Conservation (phyloP, 495 filamentous ascomycete genomes). For the Neurospora sp. region DNA sequence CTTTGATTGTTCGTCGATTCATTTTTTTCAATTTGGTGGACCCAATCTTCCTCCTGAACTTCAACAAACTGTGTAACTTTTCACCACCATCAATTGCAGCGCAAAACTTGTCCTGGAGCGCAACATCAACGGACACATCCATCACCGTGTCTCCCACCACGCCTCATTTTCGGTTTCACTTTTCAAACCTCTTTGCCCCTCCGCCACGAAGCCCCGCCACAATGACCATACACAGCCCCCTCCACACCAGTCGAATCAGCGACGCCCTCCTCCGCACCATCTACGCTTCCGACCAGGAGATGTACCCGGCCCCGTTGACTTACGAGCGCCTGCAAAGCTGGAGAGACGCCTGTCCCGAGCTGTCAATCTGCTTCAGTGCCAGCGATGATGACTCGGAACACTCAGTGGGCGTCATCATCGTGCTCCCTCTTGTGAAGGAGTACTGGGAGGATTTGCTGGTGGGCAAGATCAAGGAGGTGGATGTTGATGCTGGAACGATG, state of each 20-base stretch:
- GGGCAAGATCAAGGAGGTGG: constrained; percentile 57
- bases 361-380: constrained; percentile 13
- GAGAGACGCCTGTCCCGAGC: constrained; percentile 14
- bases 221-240: neutral
- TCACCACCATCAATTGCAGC: neutral
- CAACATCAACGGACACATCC: accelerated
- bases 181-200: too few relatives aligned
- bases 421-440: constrained; percentile 10
- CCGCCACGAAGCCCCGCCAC: neutral
- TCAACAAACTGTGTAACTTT: neutral
- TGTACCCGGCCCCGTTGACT: constrained; percentile 23
- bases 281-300: constrained; percentile 24
- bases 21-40: too few relatives aligned
- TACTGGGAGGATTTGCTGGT: constrained; percentile 47
- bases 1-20: neutral
- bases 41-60: neutral
- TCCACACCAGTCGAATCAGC: neutral
- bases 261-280: constrained; percentile 10
- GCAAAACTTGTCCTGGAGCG: neutral
- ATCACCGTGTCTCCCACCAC: neutral
- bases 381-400: neutral
- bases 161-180: neutral
- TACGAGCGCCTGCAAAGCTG: constrained; percentile 18
- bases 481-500: constrained; percentile 54
- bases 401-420: constrained; percentile 18